Base-by-base conservation (phyloP, 805 yeast genomes). In the Lachancea cidri region DNA sequence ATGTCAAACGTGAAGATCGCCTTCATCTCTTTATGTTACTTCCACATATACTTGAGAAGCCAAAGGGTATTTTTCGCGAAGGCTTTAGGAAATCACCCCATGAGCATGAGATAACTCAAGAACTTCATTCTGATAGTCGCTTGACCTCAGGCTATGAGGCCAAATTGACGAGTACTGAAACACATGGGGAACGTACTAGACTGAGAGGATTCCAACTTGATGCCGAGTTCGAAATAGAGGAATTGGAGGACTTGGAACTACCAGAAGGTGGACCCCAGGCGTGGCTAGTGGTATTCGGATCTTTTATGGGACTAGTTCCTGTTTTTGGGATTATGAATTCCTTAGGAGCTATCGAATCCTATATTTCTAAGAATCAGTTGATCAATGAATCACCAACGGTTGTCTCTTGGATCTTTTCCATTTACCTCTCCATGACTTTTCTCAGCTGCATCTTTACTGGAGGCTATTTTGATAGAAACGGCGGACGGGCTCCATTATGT, bases 321-420 rank as follows among this genome's bases (percentile, higher is more conserved):
- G 73, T 72, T 5, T 73, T 79, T 46, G 87, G 89, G 2, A 54
- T 78, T 33, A 62, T 78, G 43, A 80, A 80, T 48, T 67, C 83
- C 0, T 66, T 78, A 17, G 87, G 89, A 49, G 83, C 83, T 2
- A 70, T 82, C 33, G 81, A 82, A 61, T 72, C 83, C 0, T 79
- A 81, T 50, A 72, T 82, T 5, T 68, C 69, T 1, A 47, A 54
- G 36, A 55, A 82, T 60, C 88, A 82, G 58, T 60, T 82, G 51
- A 68, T 66, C 0, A 48, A 66, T 24, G 68, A 70, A 1, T 60
- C 73, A 5, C 66, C 77, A 0, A 70, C 83, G 1, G 66, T 76
- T 0, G 68, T 77, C 2, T 72, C 85, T 1, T 79, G 86, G 86
- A 76, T 82, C 41, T 82, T 82, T 51, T 80, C 87, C 11, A 63